Evolutionary conservation across 2,329 filamentous ascomycete genomes (phyloP), one percentile per base, ranked within the genome.

Genomic region (Cladosporium sp.): DNA sequence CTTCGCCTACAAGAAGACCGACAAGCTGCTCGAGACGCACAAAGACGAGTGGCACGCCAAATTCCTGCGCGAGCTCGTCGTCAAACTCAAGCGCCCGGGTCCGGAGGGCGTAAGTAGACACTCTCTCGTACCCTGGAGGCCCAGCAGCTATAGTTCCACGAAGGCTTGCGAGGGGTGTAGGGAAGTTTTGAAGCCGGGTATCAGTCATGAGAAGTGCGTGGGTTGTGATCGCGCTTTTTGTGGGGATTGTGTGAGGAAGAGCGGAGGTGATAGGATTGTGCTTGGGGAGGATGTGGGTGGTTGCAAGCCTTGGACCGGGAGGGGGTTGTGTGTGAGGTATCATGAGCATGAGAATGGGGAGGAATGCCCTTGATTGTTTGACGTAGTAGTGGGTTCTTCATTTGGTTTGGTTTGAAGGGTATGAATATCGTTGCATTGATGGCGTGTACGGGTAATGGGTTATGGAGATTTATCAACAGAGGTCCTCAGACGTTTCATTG

Each of bases 1-100:
- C 8, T 80, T 80, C 65, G 75, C 76, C 1, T 80, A 78, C 71
- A 80, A 80, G 66, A 79, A 79, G 61, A 80, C 78, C 35, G 78
- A 79, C 61, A 73, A 75, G 19, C 61, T 80, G 15, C 68, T 80
- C 15, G 73, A 74, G 40, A 72, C 67, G 19, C 78, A 80, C 61
- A 69, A 68, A 55, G 77, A 80, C 59, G 68, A 72, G 22, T 80
- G 78, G 77, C 77, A 80, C 56, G 76, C 76, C 4, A 66, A 61
- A 0, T 80, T 80, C 62, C 67, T 80, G 12, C 72, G 77, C 49
- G 78, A 79, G 37, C 65, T 80, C 20, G 70, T 71, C 48, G 77
- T 79, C 10, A 69, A 73, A 47, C 65, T 80, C 24, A 80, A 80
- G 65, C 64, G 74, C 4, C 76, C 77, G 1, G 74, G 73, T n/a